Evolutionary conservation across 192 early-diverging fungal species (phyloP).

Genomic region (Geranomyces michiganensis): DNA sequence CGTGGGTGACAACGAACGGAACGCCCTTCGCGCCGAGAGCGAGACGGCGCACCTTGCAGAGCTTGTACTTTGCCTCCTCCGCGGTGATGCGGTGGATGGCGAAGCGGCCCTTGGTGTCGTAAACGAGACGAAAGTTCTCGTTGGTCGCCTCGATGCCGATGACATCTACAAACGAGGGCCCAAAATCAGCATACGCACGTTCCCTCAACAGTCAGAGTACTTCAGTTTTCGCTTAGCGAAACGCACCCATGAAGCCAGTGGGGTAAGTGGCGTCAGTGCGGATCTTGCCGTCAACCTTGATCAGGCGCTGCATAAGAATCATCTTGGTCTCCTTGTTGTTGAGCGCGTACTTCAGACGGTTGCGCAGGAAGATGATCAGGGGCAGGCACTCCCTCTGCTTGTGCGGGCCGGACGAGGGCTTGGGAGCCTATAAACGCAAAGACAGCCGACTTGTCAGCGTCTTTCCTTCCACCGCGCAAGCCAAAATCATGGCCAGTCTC

Average conservation of each 20-base stretch:
- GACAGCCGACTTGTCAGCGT: background rate
- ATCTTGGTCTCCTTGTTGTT: constrained; percentile 94
- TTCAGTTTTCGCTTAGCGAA: no score
- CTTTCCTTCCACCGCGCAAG: background rate
- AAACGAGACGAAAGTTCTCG: constrained; percentile 99
- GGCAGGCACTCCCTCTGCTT: constrained; percentile 99
- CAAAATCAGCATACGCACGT: background rate
- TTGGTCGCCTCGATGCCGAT: constrained; percentile 93
- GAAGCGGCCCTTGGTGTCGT: constrained; percentile 99
- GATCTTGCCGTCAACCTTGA: constrained; percentile 99
- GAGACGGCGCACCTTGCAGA: constrained; percentile 96
- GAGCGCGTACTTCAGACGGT: constrained; percentile 99
- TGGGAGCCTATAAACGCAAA: constrained; percentile 69
- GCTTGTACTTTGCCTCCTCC: constrained; percentile 99
- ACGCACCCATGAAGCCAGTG: constrained; percentile 94
- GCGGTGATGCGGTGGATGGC: constrained; percentile 98
- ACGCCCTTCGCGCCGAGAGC: constrained; percentile 95
- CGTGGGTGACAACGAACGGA: constrained; percentile 97
- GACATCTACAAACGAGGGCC: constrained; percentile 63
- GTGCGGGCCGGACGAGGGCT: constrained; percentile 97
- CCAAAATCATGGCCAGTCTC: background rate
- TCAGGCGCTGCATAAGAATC: constrained; percentile 97
- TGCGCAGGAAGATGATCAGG: constrained; percentile 96
- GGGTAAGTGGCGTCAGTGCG: constrained; percentile 96
- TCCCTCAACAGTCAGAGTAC: constrained; percentile 15